phyloP scores from a whole-genome alignment of 2,329 filamentous ascomycete genomes.

The Xylaria sp. region DNA sequence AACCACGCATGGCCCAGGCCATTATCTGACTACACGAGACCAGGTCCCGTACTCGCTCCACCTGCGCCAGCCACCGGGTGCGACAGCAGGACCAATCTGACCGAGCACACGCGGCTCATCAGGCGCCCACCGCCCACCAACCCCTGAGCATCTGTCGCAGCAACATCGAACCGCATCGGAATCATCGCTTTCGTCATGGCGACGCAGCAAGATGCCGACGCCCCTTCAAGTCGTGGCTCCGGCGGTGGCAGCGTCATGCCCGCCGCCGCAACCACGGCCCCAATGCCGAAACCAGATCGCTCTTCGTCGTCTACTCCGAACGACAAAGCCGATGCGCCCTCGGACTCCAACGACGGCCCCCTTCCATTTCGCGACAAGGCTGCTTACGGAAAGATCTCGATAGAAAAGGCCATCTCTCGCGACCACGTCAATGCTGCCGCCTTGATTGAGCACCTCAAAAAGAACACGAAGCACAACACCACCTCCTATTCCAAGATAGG shows the following conservation, averaged over 20 bases:
- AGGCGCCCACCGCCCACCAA: slow-evolving; percentile 18
- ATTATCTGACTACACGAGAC: slow-evolving; percentile 10
- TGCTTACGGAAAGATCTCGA: slow-evolving; percentile 62
- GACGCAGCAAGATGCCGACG: slow-evolving; percentile 46
- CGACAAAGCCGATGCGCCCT: slow-evolving; percentile 48
- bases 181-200: slow-evolving; percentile 41
- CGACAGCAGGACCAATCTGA: slow-evolving; percentile 24
- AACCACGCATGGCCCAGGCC: slow-evolving; percentile 11
- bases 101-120: slow-evolving; percentile 22
- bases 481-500: slow-evolving; percentile 74
- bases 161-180: slow-evolving; percentile 36
- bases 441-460: slow-evolving; percentile 61
- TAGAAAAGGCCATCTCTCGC: slow-evolving; percentile 64
- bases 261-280: slow-evolving; percentile 39
- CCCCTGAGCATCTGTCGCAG: slow-evolving; percentile 29
- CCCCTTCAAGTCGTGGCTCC: slow-evolving; percentile 40
- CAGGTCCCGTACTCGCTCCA: neutral
- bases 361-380: slow-evolving; percentile 63
- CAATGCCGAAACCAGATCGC: slow-evolving; percentile 45
- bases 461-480: slow-evolving; percentile 66
- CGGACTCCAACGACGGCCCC: slow-evolving; percentile 45
- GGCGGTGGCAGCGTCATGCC: slow-evolving; percentile 35
- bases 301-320: slow-evolving; percentile 48
- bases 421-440: slow-evolving; percentile 66
- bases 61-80: slow-evolving; percentile 23